Conservation (phyloP, 495 filamentous ascomycete genomes). For the Saxophila tyrrhenica region DNA sequence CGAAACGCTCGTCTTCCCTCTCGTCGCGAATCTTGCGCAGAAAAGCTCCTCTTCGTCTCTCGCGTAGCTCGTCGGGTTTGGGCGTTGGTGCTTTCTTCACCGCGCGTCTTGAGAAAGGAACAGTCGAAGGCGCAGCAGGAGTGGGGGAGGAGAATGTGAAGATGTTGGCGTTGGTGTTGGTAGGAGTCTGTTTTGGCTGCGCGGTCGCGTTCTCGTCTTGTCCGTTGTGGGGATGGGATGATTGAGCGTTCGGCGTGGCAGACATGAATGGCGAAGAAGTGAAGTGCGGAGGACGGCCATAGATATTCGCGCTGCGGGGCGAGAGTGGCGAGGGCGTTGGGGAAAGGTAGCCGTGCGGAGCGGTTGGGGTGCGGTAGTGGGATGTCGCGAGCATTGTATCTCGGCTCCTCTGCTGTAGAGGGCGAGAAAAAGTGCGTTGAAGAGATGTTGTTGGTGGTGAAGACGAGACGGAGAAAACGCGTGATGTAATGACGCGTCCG, state of each 20-base stretch:
- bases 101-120: constrained; percentile 25
- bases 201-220: background rate
- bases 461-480: too few relatives aligned
- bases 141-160: background rate
- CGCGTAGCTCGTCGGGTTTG: constrained; percentile 31
- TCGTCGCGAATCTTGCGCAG: constrained; percentile 64
- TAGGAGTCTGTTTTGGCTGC: background rate
- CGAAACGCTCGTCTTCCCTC: constrained; percentile 54
- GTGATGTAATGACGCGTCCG: too few relatives aligned
- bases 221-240: constrained; percentile 1
- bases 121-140: background rate
- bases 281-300: constrained; percentile 4
- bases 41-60: constrained; percentile 53
- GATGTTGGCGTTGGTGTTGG: background rate
- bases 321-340: constrained; percentile 27
- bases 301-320: constrained; percentile 27
- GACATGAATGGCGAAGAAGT: constrained; percentile 12
- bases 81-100: constrained; percentile 26
- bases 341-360: constrained; percentile 11
- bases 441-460: background rate
- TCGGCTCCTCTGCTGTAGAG: background rate
- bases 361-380: background rate
- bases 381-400: constrained; percentile 3
- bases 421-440: background rate
- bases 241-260: background rate